phyloP scores from a whole-genome alignment of 768 basidiomycete species.

The Boletus patriciae region DNA sequence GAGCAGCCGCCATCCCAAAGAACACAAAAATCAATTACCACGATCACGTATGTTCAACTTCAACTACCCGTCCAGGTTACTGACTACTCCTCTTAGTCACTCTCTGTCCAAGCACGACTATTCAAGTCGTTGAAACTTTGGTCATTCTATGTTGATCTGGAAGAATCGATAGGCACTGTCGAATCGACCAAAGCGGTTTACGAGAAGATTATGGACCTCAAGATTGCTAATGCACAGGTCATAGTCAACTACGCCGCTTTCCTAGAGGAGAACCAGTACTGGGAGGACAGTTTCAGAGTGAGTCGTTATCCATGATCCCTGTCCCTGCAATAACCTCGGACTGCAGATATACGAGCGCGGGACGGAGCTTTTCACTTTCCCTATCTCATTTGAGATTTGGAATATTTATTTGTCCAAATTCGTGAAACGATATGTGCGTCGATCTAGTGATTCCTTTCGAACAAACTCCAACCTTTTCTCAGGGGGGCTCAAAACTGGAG shows the following conservation, averaged over 20 bases:
- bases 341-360: conserved; percentile 90
- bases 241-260: conserved; percentile 97
- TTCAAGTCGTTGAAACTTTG: conserved; percentile 99
- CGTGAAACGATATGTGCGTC: conserved; percentile 88
- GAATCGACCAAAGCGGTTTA: conserved; percentile 91
- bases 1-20: conserved; percentile 89
- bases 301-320: conserved; percentile 38
- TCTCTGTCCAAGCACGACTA: conserved; percentile 83
- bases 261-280: conserved; percentile 97
- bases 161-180: conserved; percentile 94
- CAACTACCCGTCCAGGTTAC: background rate
- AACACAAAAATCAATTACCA: conserved; percentile 91
- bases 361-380: conserved; percentile 96
- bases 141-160: conserved; percentile 98
- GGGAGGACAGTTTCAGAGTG: conserved; percentile 97
- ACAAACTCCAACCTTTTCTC: conserved; percentile 3
- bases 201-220: conserved; percentile 93
- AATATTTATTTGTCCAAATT: conserved; percentile 98
- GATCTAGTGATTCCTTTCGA: background rate
- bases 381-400: conserved; percentile 98
- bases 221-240: conserved; percentile 97
- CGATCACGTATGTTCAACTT: conserved; percentile 71
- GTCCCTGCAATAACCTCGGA: conserved; percentile 8
- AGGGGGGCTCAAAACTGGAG: conserved; percentile 94
- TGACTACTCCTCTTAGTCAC: conserved; percentile 47